These are phyloP conservation scores for Lycium ferocissimum DNA, from an alignment of 257 asterid species.

Conservation along the genomic window DNA sequence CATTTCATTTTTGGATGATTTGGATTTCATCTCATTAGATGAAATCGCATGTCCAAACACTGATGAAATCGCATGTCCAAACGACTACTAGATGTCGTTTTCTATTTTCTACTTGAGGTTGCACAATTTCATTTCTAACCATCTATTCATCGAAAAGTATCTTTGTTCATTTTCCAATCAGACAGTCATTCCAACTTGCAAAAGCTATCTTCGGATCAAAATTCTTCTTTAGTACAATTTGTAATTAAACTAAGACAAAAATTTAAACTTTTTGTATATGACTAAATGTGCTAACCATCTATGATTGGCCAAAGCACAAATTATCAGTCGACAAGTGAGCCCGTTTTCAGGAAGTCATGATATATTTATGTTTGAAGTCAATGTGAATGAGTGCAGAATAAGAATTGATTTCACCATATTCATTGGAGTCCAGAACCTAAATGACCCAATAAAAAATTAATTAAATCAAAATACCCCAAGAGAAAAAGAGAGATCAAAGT, in stretches of 20 bases:
- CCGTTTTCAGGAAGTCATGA: not conserved
- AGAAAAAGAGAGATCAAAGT: no score
- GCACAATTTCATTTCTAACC: not conserved
- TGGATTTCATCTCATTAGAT: no score
- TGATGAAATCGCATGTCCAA: no score
- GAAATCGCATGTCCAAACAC: no score
- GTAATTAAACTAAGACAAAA: not conserved
- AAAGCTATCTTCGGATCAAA: not conserved
- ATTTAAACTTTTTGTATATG: not conserved
- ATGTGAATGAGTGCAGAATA: not conserved
- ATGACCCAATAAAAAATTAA: no score
- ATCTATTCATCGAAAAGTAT: constrained; percentile 2
- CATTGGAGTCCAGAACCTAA: not conserved
- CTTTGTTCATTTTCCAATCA: not conserved
- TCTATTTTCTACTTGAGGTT: not conserved
- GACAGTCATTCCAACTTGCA: not conserved
- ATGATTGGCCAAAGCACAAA: not conserved
- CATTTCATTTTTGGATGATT: no score
- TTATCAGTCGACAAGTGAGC: not conserved
- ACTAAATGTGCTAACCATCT: not conserved
- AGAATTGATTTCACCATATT: not conserved
- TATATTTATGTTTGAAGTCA: not conserved
- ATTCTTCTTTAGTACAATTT: not conserved
- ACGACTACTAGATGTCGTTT: not conserved
- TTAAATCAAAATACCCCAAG: no score